Conservation (phyloP, 108 stramenopile species). For the Asterionellopsis glacialis region DNA sequence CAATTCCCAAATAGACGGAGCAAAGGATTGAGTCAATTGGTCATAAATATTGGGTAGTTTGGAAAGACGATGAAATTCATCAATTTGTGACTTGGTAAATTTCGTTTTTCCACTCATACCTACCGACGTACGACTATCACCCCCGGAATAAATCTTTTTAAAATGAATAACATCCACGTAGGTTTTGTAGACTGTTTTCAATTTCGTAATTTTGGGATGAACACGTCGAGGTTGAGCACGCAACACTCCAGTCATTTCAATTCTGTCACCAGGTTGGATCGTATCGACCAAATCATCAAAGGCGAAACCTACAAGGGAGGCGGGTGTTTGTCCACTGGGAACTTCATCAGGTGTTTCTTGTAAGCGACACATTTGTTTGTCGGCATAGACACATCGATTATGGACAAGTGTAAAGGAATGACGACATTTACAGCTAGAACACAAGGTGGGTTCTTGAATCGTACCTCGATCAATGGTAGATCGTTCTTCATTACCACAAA, state of each 20-base stretch:
- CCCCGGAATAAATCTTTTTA: slow-evolving; percentile 43
- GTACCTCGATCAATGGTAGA: slow-evolving; percentile 92
- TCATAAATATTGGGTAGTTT: slow-evolving; percentile 81
- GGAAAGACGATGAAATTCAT: slow-evolving; percentile 70
- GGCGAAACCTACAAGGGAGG: slow-evolving; percentile 89
- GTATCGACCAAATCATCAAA: slow-evolving; percentile 98
- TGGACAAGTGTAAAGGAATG: slow-evolving; percentile 78
- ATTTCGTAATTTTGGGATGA: slow-evolving; percentile 84
- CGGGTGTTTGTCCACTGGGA: slow-evolving; percentile 98
- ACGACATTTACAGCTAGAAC: slow-evolving; percentile 58
- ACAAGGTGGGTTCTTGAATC: slow-evolving; percentile 89
- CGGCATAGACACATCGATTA: slow-evolving; percentile 93
- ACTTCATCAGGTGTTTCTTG: slow-evolving; percentile 98
- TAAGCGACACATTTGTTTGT: slow-evolving; percentile 97
- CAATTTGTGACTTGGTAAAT: slow-evolving; percentile 57
- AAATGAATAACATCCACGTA: slow-evolving; percentile 98
- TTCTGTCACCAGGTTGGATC: slow-evolving; percentile 94
- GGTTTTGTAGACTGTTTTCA: slow-evolving; percentile 94
- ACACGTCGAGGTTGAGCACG: slow-evolving; percentile 89
- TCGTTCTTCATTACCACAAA: slow-evolving; percentile 75
- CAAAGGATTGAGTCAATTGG: slow-evolving; percentile 74
- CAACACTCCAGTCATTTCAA: slow-evolving; percentile 96
- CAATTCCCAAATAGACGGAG: slow-evolving; percentile 98
- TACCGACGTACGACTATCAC: slow-evolving; percentile 13
- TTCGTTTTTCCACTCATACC: neutral